Evolutionary conservation across 306 rosid species (phyloP), one percentile per base, ranked within the genome.

Genomic region (Casuarina equisetifolia): DNA sequence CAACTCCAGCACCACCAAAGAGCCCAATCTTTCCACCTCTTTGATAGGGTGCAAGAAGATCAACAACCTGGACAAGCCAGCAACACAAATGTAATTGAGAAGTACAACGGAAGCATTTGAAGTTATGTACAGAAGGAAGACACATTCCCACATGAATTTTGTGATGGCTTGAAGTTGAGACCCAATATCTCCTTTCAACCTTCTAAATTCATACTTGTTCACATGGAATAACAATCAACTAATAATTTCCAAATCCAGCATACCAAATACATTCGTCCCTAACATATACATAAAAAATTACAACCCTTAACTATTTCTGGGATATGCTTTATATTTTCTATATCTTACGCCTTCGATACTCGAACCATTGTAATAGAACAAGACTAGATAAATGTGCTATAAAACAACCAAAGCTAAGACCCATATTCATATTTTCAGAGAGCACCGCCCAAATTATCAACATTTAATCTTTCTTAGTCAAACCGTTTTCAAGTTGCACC

Each of bases 1-100:
- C 98, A 0, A 95, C 98, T 86, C 98, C 98, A 38, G 98, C 98
- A 83, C 98, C 98, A 75, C 98, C 98, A 57, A 95, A 95, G 69
- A 95, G 82, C 59, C 97, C 98, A 89, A 95, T 95, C 96, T 95
- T 95, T 76, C 98, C 98, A 76, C 98, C 98, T 80, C 92, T 95
- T 86, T 95, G 98, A 82, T 95, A 95, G 5, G 97, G 98, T 48
- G 98, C 98, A 82, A 95, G 98, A 63, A 95, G 82, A 78, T 95
- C 98, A 63, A 95, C 98, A 79, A 95, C 98, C 98, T n/a, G 9
- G 48, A 44, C 9, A 4, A 44, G 48, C 9, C 8, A 54, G 61
- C 61, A 54, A 6, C 61, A 16, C 6, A 54, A 54, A 54, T 15
- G 61, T 54, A 54, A n/a, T n/a, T 54, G 61, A 54, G 8, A 54